These are phyloP conservation scores for Coffea canephora DNA, from an alignment of 257 asterid genomes.

Conservation along the genomic window DNA sequence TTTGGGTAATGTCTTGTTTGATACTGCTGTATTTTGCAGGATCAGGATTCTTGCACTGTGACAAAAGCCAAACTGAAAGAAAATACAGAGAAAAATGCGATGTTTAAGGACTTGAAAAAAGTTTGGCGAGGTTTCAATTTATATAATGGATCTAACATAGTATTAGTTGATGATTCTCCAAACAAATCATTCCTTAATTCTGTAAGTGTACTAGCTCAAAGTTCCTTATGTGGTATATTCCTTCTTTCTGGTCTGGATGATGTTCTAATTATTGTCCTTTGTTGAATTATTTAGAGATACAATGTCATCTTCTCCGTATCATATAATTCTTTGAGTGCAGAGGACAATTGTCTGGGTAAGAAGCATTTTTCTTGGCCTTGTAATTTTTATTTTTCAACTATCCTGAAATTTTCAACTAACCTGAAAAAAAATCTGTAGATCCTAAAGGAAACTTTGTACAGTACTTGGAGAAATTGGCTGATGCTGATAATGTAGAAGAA, in stretches of 20 bases:
- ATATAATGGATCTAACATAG: neutral
- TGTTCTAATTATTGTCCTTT: neutral
- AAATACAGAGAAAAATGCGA: neutral
- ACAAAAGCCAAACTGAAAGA: neutral
- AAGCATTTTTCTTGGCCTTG: neutral
- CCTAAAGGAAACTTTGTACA: neutral
- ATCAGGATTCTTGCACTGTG: neutral
- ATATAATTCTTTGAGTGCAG: too few relatives aligned
- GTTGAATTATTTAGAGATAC: neutral
- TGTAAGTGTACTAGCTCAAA: neutral
- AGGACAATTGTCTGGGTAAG: too few relatives aligned
- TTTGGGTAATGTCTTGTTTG: neutral
- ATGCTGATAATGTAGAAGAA: neutral
- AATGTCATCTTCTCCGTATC: neutral
- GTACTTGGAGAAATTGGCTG: neutral
- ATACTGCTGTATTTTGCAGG: neutral
- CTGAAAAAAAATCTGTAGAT: neutral
- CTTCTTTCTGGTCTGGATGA: neutral
- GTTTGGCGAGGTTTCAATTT: neutral
- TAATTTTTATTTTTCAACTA: too few relatives aligned
- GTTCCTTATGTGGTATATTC: neutral
- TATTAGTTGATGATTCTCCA: conserved; percentile 1
- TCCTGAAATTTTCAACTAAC: neutral
- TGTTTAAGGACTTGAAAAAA: neutral
- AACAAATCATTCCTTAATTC: neutral